These are phyloP conservation scores for Pulveroboletus sp. DNA, from an alignment of 768 basidiomycete species.

Conservation along the genomic window DNA sequence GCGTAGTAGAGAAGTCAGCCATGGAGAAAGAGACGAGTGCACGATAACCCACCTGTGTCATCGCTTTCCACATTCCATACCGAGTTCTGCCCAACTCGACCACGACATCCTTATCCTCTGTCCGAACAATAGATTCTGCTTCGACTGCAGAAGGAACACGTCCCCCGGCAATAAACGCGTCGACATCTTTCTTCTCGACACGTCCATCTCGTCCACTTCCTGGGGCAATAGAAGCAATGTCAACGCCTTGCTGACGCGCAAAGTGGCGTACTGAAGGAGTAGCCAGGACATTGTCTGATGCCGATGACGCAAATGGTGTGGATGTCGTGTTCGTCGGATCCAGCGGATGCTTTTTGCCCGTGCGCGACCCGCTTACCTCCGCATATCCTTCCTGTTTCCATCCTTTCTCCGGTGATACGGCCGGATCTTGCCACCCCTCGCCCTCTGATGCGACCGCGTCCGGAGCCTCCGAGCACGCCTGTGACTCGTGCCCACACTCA, in stretches of 20 bases:
- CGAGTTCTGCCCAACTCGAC: conserved; percentile 75
- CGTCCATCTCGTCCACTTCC: conserved; percentile 75
- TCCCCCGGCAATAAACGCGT: conserved; percentile 45
- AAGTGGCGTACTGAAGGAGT: conserved; percentile 76
- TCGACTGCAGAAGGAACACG: conserved; percentile 3
- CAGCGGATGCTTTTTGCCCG: conserved; percentile 48
- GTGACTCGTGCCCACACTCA: background rate
- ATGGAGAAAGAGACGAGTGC: background rate
- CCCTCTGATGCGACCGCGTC: background rate
- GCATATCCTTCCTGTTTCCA: background rate
- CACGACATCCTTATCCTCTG: conserved; percentile 43
- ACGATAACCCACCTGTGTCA: conserved; percentile 59
- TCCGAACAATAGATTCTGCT: background rate
- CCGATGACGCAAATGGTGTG: conserved; percentile 13
- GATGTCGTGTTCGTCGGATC: conserved; percentile 48
- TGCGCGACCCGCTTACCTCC: background rate
- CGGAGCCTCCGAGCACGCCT: background rate
- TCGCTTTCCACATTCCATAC: conserved; percentile 86
- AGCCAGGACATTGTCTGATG: conserved; percentile 48
- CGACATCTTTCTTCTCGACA: conserved; percentile 71
- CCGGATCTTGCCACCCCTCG: conserved; percentile 13
- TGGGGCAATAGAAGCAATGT: conserved; percentile 51
- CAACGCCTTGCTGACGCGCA: conserved; percentile 61
- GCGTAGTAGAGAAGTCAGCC: background rate
- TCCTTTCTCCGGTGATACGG: background rate